These are phyloP conservation scores for Thielaviopsis euricoi DNA, from an alignment of 2,329 filamentous ascomycete genomes.

Conservation along the genomic window DNA sequence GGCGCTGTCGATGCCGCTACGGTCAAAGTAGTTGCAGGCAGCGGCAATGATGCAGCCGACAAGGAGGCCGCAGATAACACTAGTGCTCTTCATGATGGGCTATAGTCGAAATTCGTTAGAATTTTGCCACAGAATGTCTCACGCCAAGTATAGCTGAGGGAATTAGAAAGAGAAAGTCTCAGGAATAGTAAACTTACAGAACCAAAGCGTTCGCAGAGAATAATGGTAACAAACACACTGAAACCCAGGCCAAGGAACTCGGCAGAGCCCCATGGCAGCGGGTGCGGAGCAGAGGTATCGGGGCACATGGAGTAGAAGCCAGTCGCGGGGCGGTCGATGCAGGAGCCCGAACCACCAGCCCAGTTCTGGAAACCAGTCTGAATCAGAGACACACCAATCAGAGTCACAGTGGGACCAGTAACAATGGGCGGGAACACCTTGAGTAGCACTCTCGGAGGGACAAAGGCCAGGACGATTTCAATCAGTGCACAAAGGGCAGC, in stretches of 20 bases:
- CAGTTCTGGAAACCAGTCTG: conserved; percentile 58
- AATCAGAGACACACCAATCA: conserved; percentile 61
- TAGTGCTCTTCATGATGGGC: conserved; percentile 70
- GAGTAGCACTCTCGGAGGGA: conserved; percentile 50
- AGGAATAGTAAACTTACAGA: conserved; percentile 20
- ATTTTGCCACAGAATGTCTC: too few species aligned
- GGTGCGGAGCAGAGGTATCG: conserved; percentile 48
- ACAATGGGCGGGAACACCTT: conserved; percentile 66
- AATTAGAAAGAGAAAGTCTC: not conserved
- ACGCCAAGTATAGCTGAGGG: not conserved
- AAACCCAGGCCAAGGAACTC: conserved; percentile 69
- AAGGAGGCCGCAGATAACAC: conserved; percentile 58
- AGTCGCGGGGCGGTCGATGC: conserved; percentile 29
- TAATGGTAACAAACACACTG: conserved; percentile 63
- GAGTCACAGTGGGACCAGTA: conserved; percentile 48
- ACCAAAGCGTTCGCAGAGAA: conserved; percentile 66
- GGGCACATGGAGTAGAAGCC: conserved; percentile 50
- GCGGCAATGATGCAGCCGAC: conserved; percentile 64
- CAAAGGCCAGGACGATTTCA: conserved; percentile 59
- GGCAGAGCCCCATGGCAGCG: conserved; percentile 61
- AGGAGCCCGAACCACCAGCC: conserved; percentile 56
- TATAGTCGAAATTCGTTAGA: not conserved
- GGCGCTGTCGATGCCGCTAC: conserved; percentile 52
- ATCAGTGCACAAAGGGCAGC: conserved; percentile 46
- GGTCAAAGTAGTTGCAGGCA: conserved; percentile 63